Evolutionary conservation across 2,329 filamentous ascomycete genomes (phyloP).

Genomic region (Achaetomium macrosporum): DNA sequence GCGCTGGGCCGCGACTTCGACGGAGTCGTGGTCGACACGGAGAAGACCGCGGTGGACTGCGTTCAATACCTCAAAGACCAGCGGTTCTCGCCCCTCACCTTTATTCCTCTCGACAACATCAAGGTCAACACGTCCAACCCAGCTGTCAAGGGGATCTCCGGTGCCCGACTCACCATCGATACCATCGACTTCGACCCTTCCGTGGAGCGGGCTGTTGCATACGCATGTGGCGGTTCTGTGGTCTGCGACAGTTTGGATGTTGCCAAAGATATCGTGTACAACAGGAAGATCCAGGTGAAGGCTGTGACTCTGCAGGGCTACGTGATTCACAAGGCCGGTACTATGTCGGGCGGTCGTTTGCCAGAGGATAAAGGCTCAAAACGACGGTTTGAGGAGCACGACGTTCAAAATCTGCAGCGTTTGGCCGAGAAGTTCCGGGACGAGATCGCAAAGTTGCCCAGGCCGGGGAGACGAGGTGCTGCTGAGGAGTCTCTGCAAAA

Average conservation of each 20-base stretch:
- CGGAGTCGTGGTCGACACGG: slow-evolving; percentile 88
- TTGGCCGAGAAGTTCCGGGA: slow-evolving; percentile 68
- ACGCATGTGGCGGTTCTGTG: slow-evolving; percentile 90
- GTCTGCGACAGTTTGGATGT: slow-evolving; percentile 84
- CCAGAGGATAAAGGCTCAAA: slow-evolving; percentile 68
- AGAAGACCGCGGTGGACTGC: slow-evolving; percentile 90
- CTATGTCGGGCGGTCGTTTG: slow-evolving; percentile 92
- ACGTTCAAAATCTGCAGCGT: slow-evolving; percentile 77
- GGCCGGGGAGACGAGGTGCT: slow-evolving; percentile 65
- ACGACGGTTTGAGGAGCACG: slow-evolving; percentile 81
- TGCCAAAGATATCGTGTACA: slow-evolving; percentile 85
- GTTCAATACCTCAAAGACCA: slow-evolving; percentile 92
- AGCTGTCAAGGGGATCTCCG: slow-evolving; percentile 81
- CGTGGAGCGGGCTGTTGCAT: slow-evolving; percentile 86
- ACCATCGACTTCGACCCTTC: slow-evolving; percentile 89
- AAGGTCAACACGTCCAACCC: slow-evolving; percentile 89
- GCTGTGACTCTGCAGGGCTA: slow-evolving; percentile 93
- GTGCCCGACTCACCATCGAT: slow-evolving; percentile 85
- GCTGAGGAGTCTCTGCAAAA: slow-evolving; percentile 77
- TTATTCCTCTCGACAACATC: slow-evolving; percentile 95
- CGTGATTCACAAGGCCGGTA: slow-evolving; percentile 90
- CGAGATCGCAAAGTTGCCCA: slow-evolving; percentile 75
- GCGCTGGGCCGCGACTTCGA: slow-evolving; percentile 92
- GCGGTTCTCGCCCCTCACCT: slow-evolving; percentile 79
- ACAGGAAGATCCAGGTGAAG: slow-evolving; percentile 79